These are phyloP conservation scores for Eucalyptus brandiana DNA, from an alignment of 345 rosid species.

Conservation along the genomic window DNA sequence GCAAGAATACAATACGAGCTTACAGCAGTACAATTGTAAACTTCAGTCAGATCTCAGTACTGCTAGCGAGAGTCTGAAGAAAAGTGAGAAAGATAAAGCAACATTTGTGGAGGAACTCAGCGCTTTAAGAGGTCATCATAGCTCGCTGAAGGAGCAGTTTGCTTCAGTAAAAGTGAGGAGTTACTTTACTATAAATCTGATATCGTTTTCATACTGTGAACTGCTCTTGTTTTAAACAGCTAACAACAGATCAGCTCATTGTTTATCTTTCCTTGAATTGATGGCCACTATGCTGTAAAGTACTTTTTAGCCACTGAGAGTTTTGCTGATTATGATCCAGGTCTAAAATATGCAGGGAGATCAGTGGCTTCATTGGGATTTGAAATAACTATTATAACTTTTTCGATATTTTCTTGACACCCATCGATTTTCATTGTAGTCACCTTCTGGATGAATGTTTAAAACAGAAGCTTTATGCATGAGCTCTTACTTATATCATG, in stretches of 20 bases:
- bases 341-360: background rate
- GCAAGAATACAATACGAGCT: constrained; percentile 91
- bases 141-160: constrained; percentile 70
- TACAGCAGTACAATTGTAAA: constrained; percentile 86
- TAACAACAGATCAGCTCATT: background rate
- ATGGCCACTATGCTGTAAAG: background rate
- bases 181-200: background rate
- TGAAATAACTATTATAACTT: background rate
- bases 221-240: background rate
- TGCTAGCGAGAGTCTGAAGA: constrained; percentile 69
- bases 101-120: constrained; percentile 68
- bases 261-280: background rate
- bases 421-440: background rate
- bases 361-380: background rate
- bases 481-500: background rate
- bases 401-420: background rate
- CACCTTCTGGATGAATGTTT: background rate
- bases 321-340: background rate
- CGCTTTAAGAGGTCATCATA: constrained; percentile 61
- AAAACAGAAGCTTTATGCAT: background rate
- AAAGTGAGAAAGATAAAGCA: constrained; percentile 79
- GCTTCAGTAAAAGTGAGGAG: constrained; percentile 55
- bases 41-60: constrained; percentile 89
- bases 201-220: background rate
- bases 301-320: background rate